phyloP scores from a whole-genome alignment of 2,329 filamentous ascomycete genomes.

The Colletotrichum chrysophilum region DNA sequence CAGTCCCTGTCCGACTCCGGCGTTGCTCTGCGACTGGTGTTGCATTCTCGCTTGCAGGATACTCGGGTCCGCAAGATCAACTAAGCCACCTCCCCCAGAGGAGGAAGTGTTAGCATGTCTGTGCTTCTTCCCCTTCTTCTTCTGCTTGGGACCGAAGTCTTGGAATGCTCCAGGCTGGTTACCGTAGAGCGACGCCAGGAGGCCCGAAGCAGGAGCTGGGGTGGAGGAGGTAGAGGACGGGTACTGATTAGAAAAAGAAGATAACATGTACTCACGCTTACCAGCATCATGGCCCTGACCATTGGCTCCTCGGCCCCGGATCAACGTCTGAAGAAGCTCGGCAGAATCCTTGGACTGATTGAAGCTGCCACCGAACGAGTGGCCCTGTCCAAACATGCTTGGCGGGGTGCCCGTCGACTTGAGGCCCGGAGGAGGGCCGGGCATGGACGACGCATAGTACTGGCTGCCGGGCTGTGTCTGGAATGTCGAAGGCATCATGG shows the following conservation, averaged over 20 bases:
- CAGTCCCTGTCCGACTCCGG: conserved; percentile 85
- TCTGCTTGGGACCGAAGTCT: conserved; percentile 95
- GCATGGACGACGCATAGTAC: conserved; percentile 84
- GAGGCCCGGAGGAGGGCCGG: conserved; percentile 90
- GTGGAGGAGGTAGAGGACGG: conserved; percentile 81
- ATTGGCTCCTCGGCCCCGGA: conserved; percentile 72
- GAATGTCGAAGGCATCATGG: conserved; percentile 79
- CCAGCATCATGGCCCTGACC: conserved; percentile 80
- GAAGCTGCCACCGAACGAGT: conserved; percentile 80
- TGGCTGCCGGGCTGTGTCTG: conserved; percentile 68
- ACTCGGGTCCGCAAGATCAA: conserved; percentile 99
- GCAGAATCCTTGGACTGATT: conserved; percentile 74
- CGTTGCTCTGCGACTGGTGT: conserved; percentile 81
- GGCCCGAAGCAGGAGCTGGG: conserved; percentile 87
- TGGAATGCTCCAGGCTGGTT: conserved; percentile 84
- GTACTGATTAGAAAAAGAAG: conserved; percentile 89
- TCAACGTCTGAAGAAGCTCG: conserved; percentile 82
- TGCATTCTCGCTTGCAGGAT: conserved; percentile 98
- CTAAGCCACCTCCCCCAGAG: conserved; percentile 98
- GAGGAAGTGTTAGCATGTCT: conserved; percentile 99
- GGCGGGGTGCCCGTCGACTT: conserved; percentile 96
- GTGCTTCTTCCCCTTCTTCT: conserved; percentile 99
- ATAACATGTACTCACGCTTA: conserved; percentile 99
- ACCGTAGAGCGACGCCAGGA: conserved; percentile 91
- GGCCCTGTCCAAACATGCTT: conserved; percentile 91